phyloP scores from a whole-genome alignment of 495 filamentous ascomycete species.

The Aspergillus cristatus region DNA sequence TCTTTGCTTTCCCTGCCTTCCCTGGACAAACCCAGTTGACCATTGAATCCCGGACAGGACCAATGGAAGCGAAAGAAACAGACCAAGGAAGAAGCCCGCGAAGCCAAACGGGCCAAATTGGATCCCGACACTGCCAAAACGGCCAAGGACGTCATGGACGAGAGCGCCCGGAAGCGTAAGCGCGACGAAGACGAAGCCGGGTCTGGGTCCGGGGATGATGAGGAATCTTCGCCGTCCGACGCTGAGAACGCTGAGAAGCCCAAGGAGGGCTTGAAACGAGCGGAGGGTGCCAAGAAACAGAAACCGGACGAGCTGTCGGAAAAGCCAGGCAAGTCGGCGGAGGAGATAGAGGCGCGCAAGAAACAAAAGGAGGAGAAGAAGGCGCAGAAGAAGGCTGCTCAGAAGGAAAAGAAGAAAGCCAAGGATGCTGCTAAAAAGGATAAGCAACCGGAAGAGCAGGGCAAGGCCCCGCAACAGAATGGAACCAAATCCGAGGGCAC shows the following conservation, averaged over 20 bases:
- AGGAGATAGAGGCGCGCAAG: conserved; percentile 29
- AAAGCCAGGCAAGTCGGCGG: conserved; percentile 27
- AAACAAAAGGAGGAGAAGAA: conserved; percentile 40
- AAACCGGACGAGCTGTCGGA: conserved; percentile 25
- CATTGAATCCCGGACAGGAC: conserved; percentile 54
- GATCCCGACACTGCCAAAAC: conserved; percentile 73
- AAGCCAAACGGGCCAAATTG: conserved; percentile 71
- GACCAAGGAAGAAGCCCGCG: conserved; percentile 70
- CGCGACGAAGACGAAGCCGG: conserved; percentile 40
- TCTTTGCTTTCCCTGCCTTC: conserved; percentile 2
- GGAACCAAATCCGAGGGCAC: conserved; percentile 18
- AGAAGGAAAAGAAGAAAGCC: conserved; percentile 41
- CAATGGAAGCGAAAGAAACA: conserved; percentile 87
- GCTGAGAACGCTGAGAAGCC: conserved; percentile 27
- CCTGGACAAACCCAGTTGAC: conserved; percentile 17
- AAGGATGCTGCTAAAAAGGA: conserved; percentile 37
- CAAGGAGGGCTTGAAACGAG: conserved; percentile 31
- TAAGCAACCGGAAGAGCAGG: conserved; percentile 31
- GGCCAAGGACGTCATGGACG: conserved; percentile 78
- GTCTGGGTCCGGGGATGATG: conserved; percentile 32
- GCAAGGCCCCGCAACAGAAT: conserved; percentile 14
- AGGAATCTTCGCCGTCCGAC: conserved; percentile 8
- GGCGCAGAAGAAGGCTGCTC: conserved; percentile 39
- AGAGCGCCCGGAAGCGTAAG: conserved; percentile 66
- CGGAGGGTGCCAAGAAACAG: conserved; percentile 25